Evolutionary conservation across 352 stramenopile species (phyloP), one percentile per base, ranked within the genome.

Genomic region (Aphanomyces cochlioides): DNA sequence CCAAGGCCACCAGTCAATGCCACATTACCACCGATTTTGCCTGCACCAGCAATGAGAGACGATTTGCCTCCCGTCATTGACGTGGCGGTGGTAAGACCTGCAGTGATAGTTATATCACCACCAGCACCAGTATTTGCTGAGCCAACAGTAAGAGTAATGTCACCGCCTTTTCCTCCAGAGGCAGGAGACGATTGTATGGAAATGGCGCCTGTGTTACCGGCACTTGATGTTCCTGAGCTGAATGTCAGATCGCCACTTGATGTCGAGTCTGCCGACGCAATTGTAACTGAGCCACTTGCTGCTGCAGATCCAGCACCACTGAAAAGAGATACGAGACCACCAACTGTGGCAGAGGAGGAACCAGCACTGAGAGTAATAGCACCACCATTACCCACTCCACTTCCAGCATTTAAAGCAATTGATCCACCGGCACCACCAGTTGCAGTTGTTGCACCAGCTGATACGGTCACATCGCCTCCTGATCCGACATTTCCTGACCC

Each of bases 1-100:
- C 58, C 58, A 28, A 59, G 47, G 54, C 80, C 80, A 50, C 73
- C 74, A 4, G 79, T 78, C 7, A 21, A 43, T 21, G 66, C 66
- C n/a, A 63, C 72, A 19, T 57, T 47, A 3, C 74, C 74, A 60
- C 63, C 74, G 17, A 47, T 47, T 10, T 74, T 8, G 7, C 48
- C 47, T n/a, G 75, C 69, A 6, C 53, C 53, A 66, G 69, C 74
- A 50, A 70, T 59, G 13, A 21, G 67, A 61, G 28, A 41, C 57
- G 12, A 21, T 7, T 19, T 74, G 13, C 38, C 57, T 34, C 74
- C 53, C 12, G 54, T 66, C 10, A 74, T 28, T 2, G 45, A 40
- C 47, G 67, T 69, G 13, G 67, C 73, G 15, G 41, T 72, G 28
- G 73, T 39, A 12, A 57, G 36, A 7, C 69, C 73, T 47, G 73